Conservation (phyloP, 83 land plant genomes). For the Picea engelmannii region DNA sequence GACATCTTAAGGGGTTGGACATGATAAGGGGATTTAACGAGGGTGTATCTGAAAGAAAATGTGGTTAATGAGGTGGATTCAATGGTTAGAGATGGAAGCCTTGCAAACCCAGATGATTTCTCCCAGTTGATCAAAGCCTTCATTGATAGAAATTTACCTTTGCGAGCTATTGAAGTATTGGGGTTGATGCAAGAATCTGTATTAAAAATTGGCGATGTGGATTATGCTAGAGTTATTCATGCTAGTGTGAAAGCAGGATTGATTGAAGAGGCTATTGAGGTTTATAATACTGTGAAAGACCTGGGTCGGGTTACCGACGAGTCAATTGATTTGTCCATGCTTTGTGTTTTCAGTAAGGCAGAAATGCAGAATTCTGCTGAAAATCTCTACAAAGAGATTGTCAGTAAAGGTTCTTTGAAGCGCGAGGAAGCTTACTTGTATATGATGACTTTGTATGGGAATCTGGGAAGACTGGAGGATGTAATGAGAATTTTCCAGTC, state of each 20-base stretch:
- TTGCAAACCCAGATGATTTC: neutral
- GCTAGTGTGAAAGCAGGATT: slow-evolving; percentile 1
- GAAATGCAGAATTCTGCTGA: no score
- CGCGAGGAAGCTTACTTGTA: no score
- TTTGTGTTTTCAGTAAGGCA: no score
- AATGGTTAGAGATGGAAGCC: slow-evolving; percentile 1
- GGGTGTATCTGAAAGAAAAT: slow-evolving; percentile 4
- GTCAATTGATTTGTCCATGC: no score
- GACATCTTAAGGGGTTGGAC: no score
- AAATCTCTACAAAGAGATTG: no score
- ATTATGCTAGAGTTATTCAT: slow-evolving; percentile 5
- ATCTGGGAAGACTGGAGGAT: no score
- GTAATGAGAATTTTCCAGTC: no score
- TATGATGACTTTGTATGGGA: no score
- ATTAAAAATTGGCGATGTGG: neutral
- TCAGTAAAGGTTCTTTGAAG: no score
- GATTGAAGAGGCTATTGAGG: neutral
- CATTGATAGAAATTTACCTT: neutral
- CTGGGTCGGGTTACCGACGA: no score
- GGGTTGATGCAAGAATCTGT: slow-evolving; percentile 2
- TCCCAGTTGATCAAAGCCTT: neutral
- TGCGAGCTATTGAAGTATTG: slow-evolving; percentile 1
- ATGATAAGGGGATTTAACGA: neutral
- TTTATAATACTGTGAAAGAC: slow-evolving; percentile 1
- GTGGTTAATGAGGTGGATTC: neutral